phyloP scores from a whole-genome alignment of 345 rosid species.

The Aquilaria sinensis region DNA sequence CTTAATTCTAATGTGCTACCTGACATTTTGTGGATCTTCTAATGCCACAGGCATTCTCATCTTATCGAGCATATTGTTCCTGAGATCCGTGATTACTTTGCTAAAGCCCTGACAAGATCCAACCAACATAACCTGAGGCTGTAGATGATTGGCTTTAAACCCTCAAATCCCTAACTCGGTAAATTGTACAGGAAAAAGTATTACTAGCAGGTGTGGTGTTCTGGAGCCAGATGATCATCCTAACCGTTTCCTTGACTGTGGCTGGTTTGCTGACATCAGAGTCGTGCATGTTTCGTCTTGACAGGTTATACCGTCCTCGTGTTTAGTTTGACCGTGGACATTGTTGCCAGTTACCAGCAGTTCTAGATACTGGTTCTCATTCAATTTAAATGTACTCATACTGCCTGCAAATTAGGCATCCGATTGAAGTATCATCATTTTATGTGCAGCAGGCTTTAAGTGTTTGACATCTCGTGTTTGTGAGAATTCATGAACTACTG shows the following conservation, averaged over 20 bases:
- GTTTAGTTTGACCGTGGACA: conserved; percentile 12
- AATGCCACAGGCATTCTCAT: conserved; percentile 48
- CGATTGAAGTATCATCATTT: too few relatives aligned
- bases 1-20: too few relatives aligned
- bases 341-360: too few relatives aligned
- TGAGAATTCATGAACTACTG: too few relatives aligned
- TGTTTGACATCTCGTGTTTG: too few relatives aligned
- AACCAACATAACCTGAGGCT: conserved; percentile 49
- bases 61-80: conserved; percentile 69
- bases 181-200: conserved; percentile 38
- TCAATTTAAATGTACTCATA: neutral
- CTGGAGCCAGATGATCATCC: conserved; percentile 18
- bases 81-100: conserved; percentile 72
- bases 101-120: conserved; percentile 62
- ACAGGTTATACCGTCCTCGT: conserved; percentile 3
- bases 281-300: conserved; percentile 10
- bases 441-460: too few relatives aligned
- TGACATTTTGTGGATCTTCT: neutral
- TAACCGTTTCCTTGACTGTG: conserved; percentile 14
- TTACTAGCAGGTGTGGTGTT: conserved; percentile 19
- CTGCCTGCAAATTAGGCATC: too few relatives aligned
- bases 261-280: conserved; percentile 16
- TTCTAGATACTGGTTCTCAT: neutral
- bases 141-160: conserved; percentile 36
- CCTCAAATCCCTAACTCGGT: conserved; percentile 29